These are phyloP conservation scores for Aspergillus cavernicola DNA, from an alignment of 495 filamentous ascomycete genomes.

Conservation along the genomic window DNA sequence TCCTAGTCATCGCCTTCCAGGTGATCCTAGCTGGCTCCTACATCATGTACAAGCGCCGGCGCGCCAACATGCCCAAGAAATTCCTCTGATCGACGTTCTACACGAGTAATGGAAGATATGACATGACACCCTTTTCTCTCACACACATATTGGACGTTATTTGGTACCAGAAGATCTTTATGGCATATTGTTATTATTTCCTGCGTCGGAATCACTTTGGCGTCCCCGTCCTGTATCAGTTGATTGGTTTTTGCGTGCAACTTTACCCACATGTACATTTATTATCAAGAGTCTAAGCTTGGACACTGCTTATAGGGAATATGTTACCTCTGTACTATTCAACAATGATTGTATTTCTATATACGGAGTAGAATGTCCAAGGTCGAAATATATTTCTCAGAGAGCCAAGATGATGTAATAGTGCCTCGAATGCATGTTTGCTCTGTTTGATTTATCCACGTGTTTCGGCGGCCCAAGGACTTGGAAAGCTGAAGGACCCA, in stretches of 20 bases:
- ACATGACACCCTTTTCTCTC: not conserved
- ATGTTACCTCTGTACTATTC: too few relatives aligned
- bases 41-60: conserved; percentile 76
- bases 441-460: conserved; percentile 26
- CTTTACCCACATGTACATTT: not conserved
- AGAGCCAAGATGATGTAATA: conserved; percentile 14
- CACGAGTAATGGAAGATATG: not conserved
- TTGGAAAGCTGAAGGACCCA: conserved; percentile 24
- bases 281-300: not conserved
- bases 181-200: not conserved
- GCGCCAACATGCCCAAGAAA: conserved; percentile 79
- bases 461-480: conserved; percentile 18
- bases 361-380: too few relatives aligned
- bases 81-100: conserved; percentile 57
- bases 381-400: not conserved
- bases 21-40: conserved; percentile 64
- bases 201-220: not conserved
- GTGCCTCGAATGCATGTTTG: conserved; percentile 31
- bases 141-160: not conserved
- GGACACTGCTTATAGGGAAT: too few relatives aligned
- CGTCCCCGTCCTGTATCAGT: not conserved
- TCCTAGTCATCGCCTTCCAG: conserved; percentile 74
- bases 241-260: not conserved
- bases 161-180: not conserved
- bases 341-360: too few relatives aligned